A percentile compares a stretch with the other conserved stretches of the same genome.
phyloP scores from a whole-genome alignment of 495 filamentous ascomycete species.

The Staphylotrichum longicolle region DNA sequence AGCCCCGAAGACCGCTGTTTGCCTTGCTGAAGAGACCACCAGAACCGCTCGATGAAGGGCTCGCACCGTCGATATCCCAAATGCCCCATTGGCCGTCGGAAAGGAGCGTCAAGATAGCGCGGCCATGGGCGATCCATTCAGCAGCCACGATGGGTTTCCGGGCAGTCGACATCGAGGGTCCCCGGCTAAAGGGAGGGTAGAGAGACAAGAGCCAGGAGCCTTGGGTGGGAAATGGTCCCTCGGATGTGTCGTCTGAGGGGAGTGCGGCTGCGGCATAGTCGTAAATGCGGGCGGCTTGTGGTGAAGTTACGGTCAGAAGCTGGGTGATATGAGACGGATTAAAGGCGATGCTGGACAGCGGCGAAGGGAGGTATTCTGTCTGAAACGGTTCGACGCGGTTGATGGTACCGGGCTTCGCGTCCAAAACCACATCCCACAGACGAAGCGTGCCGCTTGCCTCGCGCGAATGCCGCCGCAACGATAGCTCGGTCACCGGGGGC shows the following conservation, averaged over 20 bases:
- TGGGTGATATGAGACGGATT: slow-evolving; percentile 62
- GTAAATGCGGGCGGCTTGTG: slow-evolving; percentile 67
- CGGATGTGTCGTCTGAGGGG: slow-evolving; percentile 45
- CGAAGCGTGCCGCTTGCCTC: slow-evolving; percentile 61
- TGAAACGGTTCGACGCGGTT: slow-evolving; percentile 58
- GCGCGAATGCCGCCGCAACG: slow-evolving; percentile 55
- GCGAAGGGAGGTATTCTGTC: slow-evolving; percentile 61
- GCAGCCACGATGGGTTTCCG: slow-evolving; percentile 80
- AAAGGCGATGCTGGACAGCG: slow-evolving; percentile 67
- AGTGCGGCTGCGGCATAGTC: slow-evolving; percentile 48
- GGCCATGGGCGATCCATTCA: slow-evolving; percentile 78
- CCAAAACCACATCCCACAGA: slow-evolving; percentile 47
- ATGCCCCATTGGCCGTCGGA: slow-evolving; percentile 91
- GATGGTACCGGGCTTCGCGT: slow-evolving; percentile 35
- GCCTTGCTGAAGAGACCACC: slow-evolving; percentile 57
- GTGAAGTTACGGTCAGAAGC: slow-evolving; percentile 65
- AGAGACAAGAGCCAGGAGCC: slow-evolving; percentile 68
- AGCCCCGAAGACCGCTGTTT: slow-evolving; percentile 57
- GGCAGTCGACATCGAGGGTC: slow-evolving; percentile 37
- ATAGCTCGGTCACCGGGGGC: slow-evolving; percentile 35
- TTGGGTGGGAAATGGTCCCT: slow-evolving; percentile 49
- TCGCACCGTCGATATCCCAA: slow-evolving; percentile 76
- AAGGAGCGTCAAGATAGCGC: slow-evolving; percentile 70
- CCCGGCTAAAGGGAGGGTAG: slow-evolving; percentile 62
- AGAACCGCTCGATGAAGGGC: slow-evolving; percentile 43